phyloP scores from a whole-genome alignment of 164 flowering plant genomes.

The Vitis amurensis region DNA sequence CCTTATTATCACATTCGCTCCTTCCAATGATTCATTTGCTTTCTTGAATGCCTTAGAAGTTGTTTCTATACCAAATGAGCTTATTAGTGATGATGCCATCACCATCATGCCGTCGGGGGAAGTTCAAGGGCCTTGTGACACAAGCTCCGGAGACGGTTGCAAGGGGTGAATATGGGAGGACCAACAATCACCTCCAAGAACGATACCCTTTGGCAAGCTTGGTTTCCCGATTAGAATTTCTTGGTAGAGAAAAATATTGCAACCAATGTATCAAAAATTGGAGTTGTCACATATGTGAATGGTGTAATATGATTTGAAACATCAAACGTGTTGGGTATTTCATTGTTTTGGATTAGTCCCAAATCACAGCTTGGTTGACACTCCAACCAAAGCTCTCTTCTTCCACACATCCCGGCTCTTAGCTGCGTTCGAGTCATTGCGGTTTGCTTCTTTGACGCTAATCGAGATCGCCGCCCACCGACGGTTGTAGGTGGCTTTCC shows the following conservation, averaged over 20 bases:
- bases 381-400: no score
- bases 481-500: no score
- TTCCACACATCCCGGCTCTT: no score
- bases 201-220: conserved; percentile 73
- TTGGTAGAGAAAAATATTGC: conserved; percentile 36
- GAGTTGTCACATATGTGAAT: conserved; percentile 42
- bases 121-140: conserved; percentile 31
- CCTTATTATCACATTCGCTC: conserved; percentile 54
- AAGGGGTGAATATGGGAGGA: conserved; percentile 90
- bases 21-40: conserved; percentile 61
- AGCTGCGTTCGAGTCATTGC: no score
- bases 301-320: conserved; percentile 11
- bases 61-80: conserved; percentile 62
- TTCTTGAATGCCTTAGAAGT: conserved; percentile 80
- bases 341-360: no score
- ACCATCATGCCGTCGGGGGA: conserved; percentile 15
- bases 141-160: conserved; percentile 60
- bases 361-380: no score
- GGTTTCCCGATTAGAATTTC: conserved; percentile 62
- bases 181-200: conserved; percentile 43
- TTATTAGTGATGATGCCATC: conserved; percentile 48
- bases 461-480: no score
- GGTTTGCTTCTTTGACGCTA: no score
- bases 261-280: conserved; percentile 25
- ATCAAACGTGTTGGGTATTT: no score